Evolutionary conservation across 2,329 filamentous ascomycete genomes (phyloP).

Genomic region (Apiospora sp.): DNA sequence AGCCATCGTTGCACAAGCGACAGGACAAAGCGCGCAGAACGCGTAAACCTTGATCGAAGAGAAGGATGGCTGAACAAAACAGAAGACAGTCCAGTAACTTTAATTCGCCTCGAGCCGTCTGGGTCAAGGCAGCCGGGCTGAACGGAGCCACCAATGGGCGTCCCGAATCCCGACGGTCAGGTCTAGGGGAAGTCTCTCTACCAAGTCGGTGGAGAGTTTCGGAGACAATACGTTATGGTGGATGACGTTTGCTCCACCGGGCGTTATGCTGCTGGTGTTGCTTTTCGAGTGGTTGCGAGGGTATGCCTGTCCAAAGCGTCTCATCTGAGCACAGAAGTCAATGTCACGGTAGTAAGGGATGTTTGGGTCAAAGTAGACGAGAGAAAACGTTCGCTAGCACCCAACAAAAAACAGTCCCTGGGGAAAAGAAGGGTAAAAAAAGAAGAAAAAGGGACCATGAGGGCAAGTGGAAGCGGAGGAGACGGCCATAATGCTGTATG

Average conservation of each 20-base stretch:
- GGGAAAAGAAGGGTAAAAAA: not conserved
- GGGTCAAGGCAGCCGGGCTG: conserved; percentile 12
- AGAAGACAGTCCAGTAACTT: conserved; percentile 22
- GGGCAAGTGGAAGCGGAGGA: not conserved
- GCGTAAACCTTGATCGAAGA: conserved; percentile 19
- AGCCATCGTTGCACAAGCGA: conserved; percentile 29
- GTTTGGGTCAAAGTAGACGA: conserved; percentile 11
- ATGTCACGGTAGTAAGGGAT: conserved; percentile 20
- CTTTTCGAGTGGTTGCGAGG: conserved; percentile 13
- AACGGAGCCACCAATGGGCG: conserved; percentile 21
- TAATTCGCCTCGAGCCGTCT: conserved; percentile 17
- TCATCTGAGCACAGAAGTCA: conserved; percentile 22
- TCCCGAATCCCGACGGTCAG: conserved; percentile 22
- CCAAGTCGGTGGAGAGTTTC: conserved; percentile 24
- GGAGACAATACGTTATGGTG: conserved; percentile 20
- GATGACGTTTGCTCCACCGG: conserved; percentile 25
- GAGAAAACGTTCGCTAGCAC: conserved; percentile 14
- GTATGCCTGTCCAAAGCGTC: conserved; percentile 17
- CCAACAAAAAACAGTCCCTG: conserved; percentile 1
- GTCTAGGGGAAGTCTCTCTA: conserved; percentile 23
- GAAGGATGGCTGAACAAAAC: conserved; percentile 19
- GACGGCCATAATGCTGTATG: not conserved
- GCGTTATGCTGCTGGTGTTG: conserved; percentile 24
- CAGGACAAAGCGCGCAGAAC: not conserved
- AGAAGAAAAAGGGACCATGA: conserved; percentile 11